A percentile compares a stretch with the other conserved stretches of the same genome.
phyloP scores from a whole-genome alignment of 1,284 basidiomycete species.

The Cutaneotrichosporon sp. region DNA sequence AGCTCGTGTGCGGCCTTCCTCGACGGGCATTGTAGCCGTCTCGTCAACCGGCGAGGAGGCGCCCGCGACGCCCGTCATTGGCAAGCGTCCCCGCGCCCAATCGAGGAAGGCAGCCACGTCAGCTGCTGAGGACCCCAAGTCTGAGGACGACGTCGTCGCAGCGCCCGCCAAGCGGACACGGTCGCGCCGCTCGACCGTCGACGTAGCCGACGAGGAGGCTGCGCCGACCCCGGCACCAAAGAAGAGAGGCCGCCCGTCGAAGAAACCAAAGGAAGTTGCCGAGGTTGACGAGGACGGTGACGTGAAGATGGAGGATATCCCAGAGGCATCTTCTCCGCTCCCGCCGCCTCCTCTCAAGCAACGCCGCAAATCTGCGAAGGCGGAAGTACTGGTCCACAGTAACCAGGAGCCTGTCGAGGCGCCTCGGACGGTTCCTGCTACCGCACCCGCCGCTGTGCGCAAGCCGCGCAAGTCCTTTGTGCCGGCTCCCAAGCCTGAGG shows the following conservation, averaged over 20 bases:
- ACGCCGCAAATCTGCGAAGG: not conserved
- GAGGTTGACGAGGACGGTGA: not conserved
- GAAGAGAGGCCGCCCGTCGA: constrained; percentile 15
- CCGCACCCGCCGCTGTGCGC: constrained; percentile 12
- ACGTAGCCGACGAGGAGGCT: not conserved
- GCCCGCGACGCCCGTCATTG: constrained; percentile 18
- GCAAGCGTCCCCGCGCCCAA: constrained; percentile 31
- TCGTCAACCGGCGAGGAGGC: constrained; percentile 29
- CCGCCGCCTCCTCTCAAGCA: not conserved
- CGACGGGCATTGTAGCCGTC: constrained; percentile 46
- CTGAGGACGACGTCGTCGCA: constrained; percentile 16
- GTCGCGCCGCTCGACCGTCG: constrained; percentile 11
- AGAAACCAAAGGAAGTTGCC: constrained; percentile 13
- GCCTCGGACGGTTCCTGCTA: not conserved
- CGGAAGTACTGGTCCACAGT: not conserved
- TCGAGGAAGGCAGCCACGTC: constrained; percentile 22
- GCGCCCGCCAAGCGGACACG: constrained; percentile 24
- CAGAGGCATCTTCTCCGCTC: constrained; percentile 1
- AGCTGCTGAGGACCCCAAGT: constrained; percentile 16
- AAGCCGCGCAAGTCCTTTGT: constrained; percentile 15
- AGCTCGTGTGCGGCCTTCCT: constrained; percentile 41
- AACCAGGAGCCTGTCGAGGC: constrained; percentile 6
- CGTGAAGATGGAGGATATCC: not conserved
- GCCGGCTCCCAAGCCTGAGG: constrained; percentile 57
- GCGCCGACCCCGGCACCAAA: constrained; percentile 11